Base-by-base conservation (phyloP, 2,329 filamentous ascomycete species). In the Colletotrichum euphorbiae region DNA sequence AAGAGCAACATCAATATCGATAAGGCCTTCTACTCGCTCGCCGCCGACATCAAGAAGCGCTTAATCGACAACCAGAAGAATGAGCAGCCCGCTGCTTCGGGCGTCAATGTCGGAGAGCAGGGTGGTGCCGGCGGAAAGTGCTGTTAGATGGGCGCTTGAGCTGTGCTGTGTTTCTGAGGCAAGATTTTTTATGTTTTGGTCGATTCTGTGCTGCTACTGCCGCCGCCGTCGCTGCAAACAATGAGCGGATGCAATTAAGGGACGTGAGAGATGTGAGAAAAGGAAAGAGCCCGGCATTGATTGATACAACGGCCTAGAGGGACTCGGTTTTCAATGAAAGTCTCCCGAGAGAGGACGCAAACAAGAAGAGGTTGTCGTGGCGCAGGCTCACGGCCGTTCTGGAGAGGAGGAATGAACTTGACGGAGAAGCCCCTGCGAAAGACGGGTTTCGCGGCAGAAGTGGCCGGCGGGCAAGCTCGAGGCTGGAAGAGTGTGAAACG, bases 1-100 rank as follows among this genome's bases (percentile, higher is more conserved):
- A 99, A 99, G 88, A 95, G 93, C 85, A 98, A 98, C 85, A 98
- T 97, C 89, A 99, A 99, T 83, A 97, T 99, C 77, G 96, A 99
- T 82, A 94, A 98, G 85, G 96, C 96, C 17, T 99, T 99, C 80
- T 98, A 97, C 85, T 94, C 88, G 79, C 89, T 99, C 74, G 96
- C 96, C 15, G 89, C 92, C 72, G 95, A 98, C 78, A 98, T 99
- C 85, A 99, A 99, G 90, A 97, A 97, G 87, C 90, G 93, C 74
- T 91, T 98, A 80, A 96, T 98, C 81, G 95, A 98, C 80, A 97
- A 91, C 71, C 89, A 90, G 73, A 93, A 95, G 85, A 89, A 89
- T 71, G 92, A 96, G 73, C 87, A 89, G 75, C 80, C 85, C 40
- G 75, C 76, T 43, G 74, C 80, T 40, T 80, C 83, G 70, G 89